Evolutionary conservation across 2,329 filamentous ascomycete species (phyloP).

Genomic region (Colletotrichum sp.): DNA sequence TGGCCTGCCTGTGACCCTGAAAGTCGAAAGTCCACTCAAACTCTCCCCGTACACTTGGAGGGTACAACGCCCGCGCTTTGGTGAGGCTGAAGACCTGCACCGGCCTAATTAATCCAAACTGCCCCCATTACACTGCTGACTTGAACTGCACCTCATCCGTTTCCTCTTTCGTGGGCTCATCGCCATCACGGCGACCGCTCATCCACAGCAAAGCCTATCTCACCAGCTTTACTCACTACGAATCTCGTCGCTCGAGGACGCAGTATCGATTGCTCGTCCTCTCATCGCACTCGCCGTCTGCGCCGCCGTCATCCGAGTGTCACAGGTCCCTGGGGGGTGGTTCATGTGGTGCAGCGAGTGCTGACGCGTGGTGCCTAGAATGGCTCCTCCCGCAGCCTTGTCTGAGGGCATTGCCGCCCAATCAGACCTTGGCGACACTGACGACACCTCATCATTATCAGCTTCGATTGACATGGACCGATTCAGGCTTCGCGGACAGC

Average conservation of each 20-base stretch:
- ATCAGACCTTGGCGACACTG: conserved; percentile 22
- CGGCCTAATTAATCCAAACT: conserved; percentile 22
- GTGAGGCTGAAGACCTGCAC: conserved; percentile 19
- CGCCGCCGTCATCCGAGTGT: conserved; percentile 14
- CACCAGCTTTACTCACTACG: neutral
- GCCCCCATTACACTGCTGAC: conserved; percentile 13
- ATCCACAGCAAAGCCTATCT: neutral
- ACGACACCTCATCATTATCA: conserved; percentile 8
- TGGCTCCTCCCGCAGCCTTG: conserved; percentile 24
- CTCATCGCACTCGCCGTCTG: neutral
- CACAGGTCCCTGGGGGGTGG: neutral
- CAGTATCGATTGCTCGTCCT: neutral
- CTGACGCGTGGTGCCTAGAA: conserved; percentile 23
- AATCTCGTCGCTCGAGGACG: neutral
- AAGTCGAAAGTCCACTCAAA: neutral
- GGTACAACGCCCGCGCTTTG: neutral
- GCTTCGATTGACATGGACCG: neutral
- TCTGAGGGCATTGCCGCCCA: conserved; percentile 22
- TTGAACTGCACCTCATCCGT: conserved; percentile 15
- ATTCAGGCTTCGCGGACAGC: neutral
- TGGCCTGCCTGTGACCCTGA: neutral
- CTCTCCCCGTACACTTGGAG: neutral
- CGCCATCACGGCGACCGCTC: conserved; percentile 23
- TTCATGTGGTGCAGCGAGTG: conserved; percentile 22
- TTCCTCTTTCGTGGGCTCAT: conserved; percentile 22